Base-by-base conservation (phyloP, 345 rosid species). In the Aethionema arabicum region DNA sequence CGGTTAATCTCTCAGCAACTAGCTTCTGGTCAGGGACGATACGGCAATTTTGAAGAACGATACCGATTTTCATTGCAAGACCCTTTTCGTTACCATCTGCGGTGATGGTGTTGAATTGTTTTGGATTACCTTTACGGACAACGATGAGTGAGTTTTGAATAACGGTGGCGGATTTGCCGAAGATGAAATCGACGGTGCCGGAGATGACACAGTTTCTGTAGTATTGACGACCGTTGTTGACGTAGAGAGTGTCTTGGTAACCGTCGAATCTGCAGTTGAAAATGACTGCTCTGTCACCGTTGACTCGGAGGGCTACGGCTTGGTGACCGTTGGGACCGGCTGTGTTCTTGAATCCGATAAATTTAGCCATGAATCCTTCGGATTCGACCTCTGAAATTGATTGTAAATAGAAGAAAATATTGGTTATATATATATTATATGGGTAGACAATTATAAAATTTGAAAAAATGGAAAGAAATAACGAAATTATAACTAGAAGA, bases 131-230 rank as follows among this genome's bases (percentile, higher is more conserved):
- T 70, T 65, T 82, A 33, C 86, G 72, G 55, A 68, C 76, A 14
- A 85, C 83, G 70, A 90, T 75, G 39, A 65, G 56, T n/a, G 88
- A 86, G 83, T 79, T 85, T 42, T 90, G 95, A 72, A 86, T 82
- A 42, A 85, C 58, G 7, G 78, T 60, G 0, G 77, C 49, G 2
- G 84, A 80, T 52, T 81, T 82, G 0, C 95, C 95, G 61, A 90
- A 87, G 80, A 87, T 80, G 92, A 86, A 90, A 54, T 90, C 92
- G 8, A 85, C 65, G 0, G 90, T 90, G 37, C 90, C 92, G 0
- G 97, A 80, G 36, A 90, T 79, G 55, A 79, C 81, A 36, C 78
- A 73, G 67, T 86, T 77, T 37, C 89, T 78, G 86, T 75, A 87
- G 81, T 83, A 87, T 30, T 85, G 90, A 11, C 90, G 77, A 16